Evolutionary conservation across 441 rosid genomes (phyloP), one percentile per base, ranked within the genome.

Genomic region (Pelargonium hybrid): DNA sequence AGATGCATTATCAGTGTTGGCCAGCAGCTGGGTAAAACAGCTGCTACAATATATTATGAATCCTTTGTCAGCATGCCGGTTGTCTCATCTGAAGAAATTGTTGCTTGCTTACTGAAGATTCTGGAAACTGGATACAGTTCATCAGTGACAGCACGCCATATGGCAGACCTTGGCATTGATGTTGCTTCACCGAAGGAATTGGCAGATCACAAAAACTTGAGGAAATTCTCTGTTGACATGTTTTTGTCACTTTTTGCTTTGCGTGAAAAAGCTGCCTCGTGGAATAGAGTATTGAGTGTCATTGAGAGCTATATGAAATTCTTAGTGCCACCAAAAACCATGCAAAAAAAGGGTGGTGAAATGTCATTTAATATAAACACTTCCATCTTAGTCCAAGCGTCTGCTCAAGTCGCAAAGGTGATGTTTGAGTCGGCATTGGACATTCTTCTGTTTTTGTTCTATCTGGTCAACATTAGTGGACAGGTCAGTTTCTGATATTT

Each of bases 351-450:
- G 68, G 86, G 78, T 76, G 83, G 81, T 73, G 82, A 78, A 74
- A 75, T 75, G 77, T 76, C 83, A 75, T 81, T 78, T 73, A 81
- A 82, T 82, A 77, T 84, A 65, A 78, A 76, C 69, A 72, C 82
- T 70, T 79, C 86, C 73, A 79, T 87, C 72, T 71, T 91, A 77
- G 86, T 90, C 75, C 98, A 88, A 77, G 90, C 98, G 61, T 79
- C 90, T 78, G 83, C 91, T 72, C 99, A 91, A 87, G 84, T 89
- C 81, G 89, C 88, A 13, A 88, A 83, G 84, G 80, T 76, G 69
- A 95, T 92, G 97, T 88, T 92, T 81, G 97, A 92, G 82, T 88
- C 91, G 68, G 88, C 99, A 62, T 73, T 85, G 65, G 93, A 92
- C 73, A 73, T 88, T 76, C 90, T 88, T 74, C 87, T 95, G 66